Evolutionary conservation across 768 basidiomycete genomes (phyloP).

Genomic region (Asterophora parasitica): DNA sequence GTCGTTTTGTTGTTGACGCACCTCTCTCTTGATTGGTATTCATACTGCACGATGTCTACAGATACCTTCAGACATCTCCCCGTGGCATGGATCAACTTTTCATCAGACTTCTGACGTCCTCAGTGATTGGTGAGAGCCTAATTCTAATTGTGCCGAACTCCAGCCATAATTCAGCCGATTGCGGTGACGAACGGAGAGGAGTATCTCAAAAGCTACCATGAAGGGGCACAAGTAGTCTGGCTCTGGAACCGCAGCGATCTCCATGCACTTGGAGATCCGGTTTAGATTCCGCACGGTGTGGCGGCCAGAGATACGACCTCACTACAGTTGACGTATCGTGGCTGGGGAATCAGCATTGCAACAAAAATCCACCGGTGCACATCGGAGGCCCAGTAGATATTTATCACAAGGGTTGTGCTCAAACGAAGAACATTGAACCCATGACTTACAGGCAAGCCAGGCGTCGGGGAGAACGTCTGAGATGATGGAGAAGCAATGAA

Average conservation of each 20-base stretch:
- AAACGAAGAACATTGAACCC: not conserved
- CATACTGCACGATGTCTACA: slow-evolving; percentile 1
- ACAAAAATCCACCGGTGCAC: not conserved
- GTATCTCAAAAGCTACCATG: not conserved
- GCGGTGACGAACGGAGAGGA: not conserved
- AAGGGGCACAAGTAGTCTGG: not conserved
- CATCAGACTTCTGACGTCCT: slow-evolving; percentile 4
- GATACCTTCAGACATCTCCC: too few relatives aligned
- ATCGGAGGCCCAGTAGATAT: not conserved
- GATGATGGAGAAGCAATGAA: not conserved
- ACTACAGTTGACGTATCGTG: too few relatives aligned
- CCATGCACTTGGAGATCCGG: too few relatives aligned
- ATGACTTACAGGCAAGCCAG: not conserved
- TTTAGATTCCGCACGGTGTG: too few relatives aligned
- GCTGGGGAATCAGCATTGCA: too few relatives aligned
- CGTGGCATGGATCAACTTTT: not conserved
- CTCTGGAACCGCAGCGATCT: too few relatives aligned
- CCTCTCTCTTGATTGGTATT: not conserved
- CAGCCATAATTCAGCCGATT: not conserved
- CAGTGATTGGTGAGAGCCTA: slow-evolving; percentile 5
- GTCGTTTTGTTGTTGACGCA: not conserved
- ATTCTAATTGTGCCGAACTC: not conserved
- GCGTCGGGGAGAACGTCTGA: not conserved
- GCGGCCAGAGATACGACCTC: too few relatives aligned
- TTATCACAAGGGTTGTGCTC: not conserved